Evolutionary conservation across 768 basidiomycete genomes (phyloP), one percentile per base, ranked within the genome.

Genomic region (Candolleomyces aberdarensis): DNA sequence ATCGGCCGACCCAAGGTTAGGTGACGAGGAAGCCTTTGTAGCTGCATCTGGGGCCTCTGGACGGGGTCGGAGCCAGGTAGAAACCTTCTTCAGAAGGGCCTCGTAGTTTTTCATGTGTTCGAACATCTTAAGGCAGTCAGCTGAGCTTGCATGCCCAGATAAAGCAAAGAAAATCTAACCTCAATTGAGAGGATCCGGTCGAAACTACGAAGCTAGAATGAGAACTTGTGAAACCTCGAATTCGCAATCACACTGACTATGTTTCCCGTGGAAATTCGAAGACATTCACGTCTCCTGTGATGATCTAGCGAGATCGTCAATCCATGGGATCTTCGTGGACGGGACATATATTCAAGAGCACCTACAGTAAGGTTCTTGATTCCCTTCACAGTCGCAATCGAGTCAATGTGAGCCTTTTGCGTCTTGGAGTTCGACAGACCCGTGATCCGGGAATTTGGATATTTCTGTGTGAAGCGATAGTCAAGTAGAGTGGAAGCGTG

Each of bases 31-130:
- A 31, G 10, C 52, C 29, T 14, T 32, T 17, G 32, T 19, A 31
- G 11, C n/a, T 51, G 41, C 17, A 58, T 8, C n/a, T 32, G 61
- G 22, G 17, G 36, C 39, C 17, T 70, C 74, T 9, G 26, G 52
- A 13, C 52, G 26, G 5, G 85, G 82, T 31, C 80, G 76, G 13
- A 90, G 78, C 88, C 88, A 91, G 9, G 79, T 81, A 1, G 85
- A 80, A 32, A 89, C 70, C 68, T 89, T 89, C 56, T 74, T 71
- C 60, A 89, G 75, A 9, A 90, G 80, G 9, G 72, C 69, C 58
- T 87, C 75, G 72, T 89, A 89, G 67, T 88, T 88, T 73, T 89
- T 88, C 86, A 89, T 87, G 69, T 89, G 88, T 66, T 89, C 87
- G 64, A 88, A 87, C 85, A 87, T 86, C 83, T 85, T 56, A 49